A percentile compares a stretch with the other conserved stretches of the same genome.
Conservation (phyloP, 2,329 filamentous ascomycete species). For the Metarhizium robertsii region DNA sequence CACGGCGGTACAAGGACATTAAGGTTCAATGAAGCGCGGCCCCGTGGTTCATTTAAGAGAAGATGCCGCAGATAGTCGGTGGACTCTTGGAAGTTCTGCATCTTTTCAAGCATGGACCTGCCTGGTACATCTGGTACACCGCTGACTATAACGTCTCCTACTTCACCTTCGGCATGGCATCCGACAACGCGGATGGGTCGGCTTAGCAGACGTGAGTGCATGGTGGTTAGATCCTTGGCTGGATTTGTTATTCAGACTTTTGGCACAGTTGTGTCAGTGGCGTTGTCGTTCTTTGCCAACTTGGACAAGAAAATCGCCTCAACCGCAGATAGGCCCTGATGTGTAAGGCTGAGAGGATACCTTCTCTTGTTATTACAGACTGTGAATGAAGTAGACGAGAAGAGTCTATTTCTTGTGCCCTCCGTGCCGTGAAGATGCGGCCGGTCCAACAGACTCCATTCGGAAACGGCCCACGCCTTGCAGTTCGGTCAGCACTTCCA, state of each 20-base stretch:
- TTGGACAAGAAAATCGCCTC: background rate
- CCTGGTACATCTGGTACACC: slow-evolving; percentile 34
- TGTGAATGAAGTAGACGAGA: background rate
- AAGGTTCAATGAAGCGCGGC: slow-evolving; percentile 27
- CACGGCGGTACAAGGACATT: slow-evolving; percentile 34
- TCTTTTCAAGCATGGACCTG: slow-evolving; percentile 29
- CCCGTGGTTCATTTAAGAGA: slow-evolving; percentile 36
- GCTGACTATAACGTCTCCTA: slow-evolving; percentile 39
- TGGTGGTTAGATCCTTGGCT: background rate
- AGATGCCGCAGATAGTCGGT: slow-evolving; percentile 31
- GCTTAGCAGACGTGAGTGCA: background rate
- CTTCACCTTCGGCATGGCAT: slow-evolving; percentile 31
- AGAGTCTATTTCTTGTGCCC: background rate
- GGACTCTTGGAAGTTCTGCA: slow-evolving; percentile 12
- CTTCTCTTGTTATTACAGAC: background rate
- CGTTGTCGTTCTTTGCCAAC: background rate
- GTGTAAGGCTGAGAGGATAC: background rate
- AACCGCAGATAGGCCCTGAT: no score
- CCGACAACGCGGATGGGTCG: slow-evolving; percentile 21
- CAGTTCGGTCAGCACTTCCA: no score
- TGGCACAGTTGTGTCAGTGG: background rate
- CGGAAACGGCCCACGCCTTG: background rate
- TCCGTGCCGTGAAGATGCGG: background rate
- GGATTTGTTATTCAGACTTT: background rate
- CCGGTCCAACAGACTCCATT: background rate